Conservation (phyloP, 495 filamentous ascomycete genomes). For the Mytilinidion resinicola region DNA sequence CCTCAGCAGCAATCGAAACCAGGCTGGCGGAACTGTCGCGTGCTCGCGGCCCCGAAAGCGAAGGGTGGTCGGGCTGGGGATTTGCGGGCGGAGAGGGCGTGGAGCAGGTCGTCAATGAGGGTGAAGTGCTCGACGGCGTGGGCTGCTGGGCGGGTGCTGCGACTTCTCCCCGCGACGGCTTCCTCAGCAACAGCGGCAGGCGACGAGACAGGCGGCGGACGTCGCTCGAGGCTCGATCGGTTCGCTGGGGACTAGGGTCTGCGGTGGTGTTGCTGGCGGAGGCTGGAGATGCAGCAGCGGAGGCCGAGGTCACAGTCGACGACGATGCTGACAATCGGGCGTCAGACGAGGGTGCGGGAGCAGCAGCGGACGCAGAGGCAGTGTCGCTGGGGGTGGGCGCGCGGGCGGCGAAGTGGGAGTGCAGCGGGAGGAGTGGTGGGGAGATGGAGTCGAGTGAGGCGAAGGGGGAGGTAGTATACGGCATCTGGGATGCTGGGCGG, state of each 20-base stretch:
- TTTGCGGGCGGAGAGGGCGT: too few species aligned
- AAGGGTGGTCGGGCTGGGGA: background rate
- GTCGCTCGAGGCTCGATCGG: background rate
- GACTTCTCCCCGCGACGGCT: background rate
- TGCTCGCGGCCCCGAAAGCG: background rate
- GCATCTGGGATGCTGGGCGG: constrained; percentile 20
- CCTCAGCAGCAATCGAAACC: background rate
- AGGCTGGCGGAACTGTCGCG: constrained; percentile 1
- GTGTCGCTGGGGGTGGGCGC: background rate
- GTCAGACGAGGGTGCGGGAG: background rate
- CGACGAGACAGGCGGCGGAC: background rate
- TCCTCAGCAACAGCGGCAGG: background rate
- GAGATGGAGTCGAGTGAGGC: constrained; percentile 8
- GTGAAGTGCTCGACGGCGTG: background rate
- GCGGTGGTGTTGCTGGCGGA: too few species aligned
- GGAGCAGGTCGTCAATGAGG: background rate
- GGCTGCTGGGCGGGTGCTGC: background rate
- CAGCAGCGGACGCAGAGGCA: background rate
- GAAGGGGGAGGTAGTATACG: constrained; percentile 17
- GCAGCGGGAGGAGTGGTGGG: background rate
- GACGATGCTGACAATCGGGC: background rate
- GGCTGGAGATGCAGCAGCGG: too few species aligned
- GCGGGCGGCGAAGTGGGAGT: background rate
- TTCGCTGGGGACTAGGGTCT: background rate
- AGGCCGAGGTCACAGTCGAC: too few species aligned